Base-by-base conservation (phyloP, 2,329 filamentous ascomycete genomes). In the Diplodia seriata region DNA sequence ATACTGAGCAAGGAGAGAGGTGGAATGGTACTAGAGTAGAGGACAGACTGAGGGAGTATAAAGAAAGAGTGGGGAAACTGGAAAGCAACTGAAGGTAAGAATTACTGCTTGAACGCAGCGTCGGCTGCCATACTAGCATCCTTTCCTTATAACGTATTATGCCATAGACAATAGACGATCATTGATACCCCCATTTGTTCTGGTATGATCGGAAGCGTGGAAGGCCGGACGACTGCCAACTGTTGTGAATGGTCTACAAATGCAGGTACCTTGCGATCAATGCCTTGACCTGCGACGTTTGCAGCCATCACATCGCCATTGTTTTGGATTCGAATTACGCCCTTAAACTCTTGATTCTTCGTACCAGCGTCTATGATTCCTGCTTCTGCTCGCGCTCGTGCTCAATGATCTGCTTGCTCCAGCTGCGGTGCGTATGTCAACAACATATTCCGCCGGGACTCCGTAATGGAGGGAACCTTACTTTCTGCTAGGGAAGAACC, bases 401-500 rank as follows among this genome's bases (percentile, higher is more conserved):
- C 75, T 91, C 89, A 72, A 85, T 85, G 67, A 92, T 90, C 75
- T 91, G 87, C 77, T 84, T 90, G 81, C 87, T 90, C 90, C 90
- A 92, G 81, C 88, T 90, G 75, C 61, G 70, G 49, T 67, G 26
- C 71, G 81, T 72, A 80, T 77, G 71, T 70, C 55, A 47, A 43
- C 64, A n/a, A 38, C 63, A 54, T 47, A 65, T 54, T 47, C n/a
- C 20, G n/a, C 20, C 5, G 38, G 15, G 40, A 3, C 20, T 63
- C n/a, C 43, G 61, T 51, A 61, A 12, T 26, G n/a, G n/a, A 18
- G 66, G 31, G 51, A 18, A 18, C 4, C 90, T 75, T 85, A 94
- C 91, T 90, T 88, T 88, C 92, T 87, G 82, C 92, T 95, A 57
- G 91, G 91, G 80, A 90, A 93, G 86, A 94, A 95, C 76, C 90